Evolutionary conservation across 2,329 filamentous ascomycete genomes (phyloP).

Genomic region (Fusarium paranaense): DNA sequence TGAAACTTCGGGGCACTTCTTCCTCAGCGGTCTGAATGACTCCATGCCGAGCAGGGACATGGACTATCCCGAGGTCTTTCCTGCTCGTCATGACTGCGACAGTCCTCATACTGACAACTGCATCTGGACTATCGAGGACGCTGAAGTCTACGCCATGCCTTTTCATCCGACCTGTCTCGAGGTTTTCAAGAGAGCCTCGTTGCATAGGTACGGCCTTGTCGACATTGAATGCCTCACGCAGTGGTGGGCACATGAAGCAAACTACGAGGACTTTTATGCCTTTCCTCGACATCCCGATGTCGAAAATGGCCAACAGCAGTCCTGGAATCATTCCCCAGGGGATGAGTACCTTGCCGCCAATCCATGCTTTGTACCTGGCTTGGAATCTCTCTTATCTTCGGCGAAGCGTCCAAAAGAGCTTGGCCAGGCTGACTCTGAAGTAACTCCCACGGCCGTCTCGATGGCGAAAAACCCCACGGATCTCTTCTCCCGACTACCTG

Average conservation of each 20-base stretch:
- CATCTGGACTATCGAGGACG: neutral
- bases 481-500: constrained; percentile 12
- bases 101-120: neutral
- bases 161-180: constrained; percentile 48
- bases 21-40: constrained; percentile 35
- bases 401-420: neutral
- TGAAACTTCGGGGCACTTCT: constrained; percentile 23
- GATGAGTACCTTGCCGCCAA: constrained; percentile 37
- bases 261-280: neutral
- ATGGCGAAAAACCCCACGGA: neutral
- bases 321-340: constrained; percentile 23
- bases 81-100: constrained; percentile 12
- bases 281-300: constrained; percentile 28
- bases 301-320: neutral
- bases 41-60: constrained; percentile 22
- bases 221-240: constrained; percentile 33
- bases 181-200: constrained; percentile 43
- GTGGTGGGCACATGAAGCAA: constrained; percentile 22
- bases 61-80: neutral
- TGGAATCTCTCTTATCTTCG: constrained; percentile 9
- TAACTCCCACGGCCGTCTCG: neutral
- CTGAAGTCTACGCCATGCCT: constrained; percentile 27
- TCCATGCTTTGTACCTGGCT: constrained; percentile 30
- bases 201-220: constrained; percentile 21
- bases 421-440: neutral